Percentiles rank a stretch among this genome's conserved stretches.
These are phyloP conservation scores for Primulina eburnea DNA, from an alignment of 257 asterid genomes.

Conservation along the genomic window DNA sequence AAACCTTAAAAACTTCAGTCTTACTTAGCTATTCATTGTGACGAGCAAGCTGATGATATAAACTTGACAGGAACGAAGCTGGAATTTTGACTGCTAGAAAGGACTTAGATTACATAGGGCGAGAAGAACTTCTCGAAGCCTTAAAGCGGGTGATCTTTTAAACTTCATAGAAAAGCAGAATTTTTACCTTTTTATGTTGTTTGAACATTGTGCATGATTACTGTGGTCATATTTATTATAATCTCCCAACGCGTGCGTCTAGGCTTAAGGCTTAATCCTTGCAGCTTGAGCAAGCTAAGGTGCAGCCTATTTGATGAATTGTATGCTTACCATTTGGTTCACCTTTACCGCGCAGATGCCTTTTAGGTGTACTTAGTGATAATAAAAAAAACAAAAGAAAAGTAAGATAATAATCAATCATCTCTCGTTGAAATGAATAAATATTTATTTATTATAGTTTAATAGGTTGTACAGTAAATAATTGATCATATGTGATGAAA, in stretches of 20 bases:
- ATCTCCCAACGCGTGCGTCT: neutral
- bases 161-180: constrained; percentile 22
- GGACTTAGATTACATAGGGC: constrained; percentile 86
- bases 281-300: too few relatives aligned
- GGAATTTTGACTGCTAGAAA: constrained; percentile 94
- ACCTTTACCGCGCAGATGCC: neutral
- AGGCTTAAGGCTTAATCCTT: neutral
- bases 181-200: constrained; percentile 19
- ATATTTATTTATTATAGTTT: too few relatives aligned
- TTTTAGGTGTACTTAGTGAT: neutral
- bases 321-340: too few relatives aligned
- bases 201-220: constrained; percentile 17
- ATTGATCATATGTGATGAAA: too few relatives aligned
- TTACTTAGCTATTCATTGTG: constrained; percentile 20
- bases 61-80: constrained; percentile 88
- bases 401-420: too few relatives aligned
- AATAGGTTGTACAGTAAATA: too few relatives aligned
- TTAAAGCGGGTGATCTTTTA: constrained; percentile 69
- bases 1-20: constrained; percentile 20
- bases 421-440: neutral
- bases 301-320: too few relatives aligned
- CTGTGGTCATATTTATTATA: neutral
- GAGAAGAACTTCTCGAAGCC: constrained; percentile 95
- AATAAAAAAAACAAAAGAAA: too few relatives aligned
- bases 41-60: constrained; percentile 31